These are phyloP conservation scores for Globisporangium takayamanum DNA, from an alignment of 352 stramenopile species.

Conservation along the genomic window DNA sequence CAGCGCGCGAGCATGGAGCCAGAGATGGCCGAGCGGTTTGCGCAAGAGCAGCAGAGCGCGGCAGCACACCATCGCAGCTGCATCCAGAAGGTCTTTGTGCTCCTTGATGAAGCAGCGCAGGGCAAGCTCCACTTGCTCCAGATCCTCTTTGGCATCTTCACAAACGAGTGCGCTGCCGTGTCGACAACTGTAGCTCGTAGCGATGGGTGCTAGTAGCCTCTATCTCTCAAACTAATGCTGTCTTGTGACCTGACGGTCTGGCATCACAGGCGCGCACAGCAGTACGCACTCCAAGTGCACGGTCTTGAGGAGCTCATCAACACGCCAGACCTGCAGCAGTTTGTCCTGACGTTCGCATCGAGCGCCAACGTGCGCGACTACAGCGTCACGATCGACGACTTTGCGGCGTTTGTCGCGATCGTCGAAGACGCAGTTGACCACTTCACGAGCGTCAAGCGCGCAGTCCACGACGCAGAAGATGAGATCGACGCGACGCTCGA, in stretches of 20 bases:
- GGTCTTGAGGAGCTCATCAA: constrained; percentile 39
- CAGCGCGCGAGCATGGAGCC: constrained; percentile 37
- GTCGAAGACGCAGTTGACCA: constrained; percentile 54
- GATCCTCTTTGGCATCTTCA: constrained; percentile 46
- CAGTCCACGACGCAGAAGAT: constrained; percentile 50
- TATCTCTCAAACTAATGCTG: not conserved
- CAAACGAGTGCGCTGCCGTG: constrained; percentile 37
- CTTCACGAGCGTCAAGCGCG: constrained; percentile 30
- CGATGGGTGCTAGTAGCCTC: not conserved
- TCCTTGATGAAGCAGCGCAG: constrained; percentile 26
- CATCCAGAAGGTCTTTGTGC: constrained; percentile 44
- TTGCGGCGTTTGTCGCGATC: constrained; percentile 45
- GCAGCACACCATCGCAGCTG: constrained; percentile 25
- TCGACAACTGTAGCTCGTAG: not conserved
- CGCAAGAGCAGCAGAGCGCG: constrained; percentile 15
- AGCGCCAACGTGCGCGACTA: constrained; percentile 15
- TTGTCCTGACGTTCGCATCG: constrained; percentile 53
- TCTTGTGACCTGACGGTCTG: not conserved
- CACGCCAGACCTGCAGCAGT: constrained; percentile 42
- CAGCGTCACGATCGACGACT: constrained; percentile 28
- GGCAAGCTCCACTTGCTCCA: constrained; percentile 52
- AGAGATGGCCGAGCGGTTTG: constrained; percentile 43
- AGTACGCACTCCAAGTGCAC: constrained; percentile 31
- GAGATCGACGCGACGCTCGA: constrained; percentile 42
- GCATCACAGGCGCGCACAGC: constrained; percentile 25